Percentiles rank a stretch among this genome's conserved stretches.
phyloP scores from a whole-genome alignment of 176 grass and related monocot genomes.

The Zea mays region DNA sequence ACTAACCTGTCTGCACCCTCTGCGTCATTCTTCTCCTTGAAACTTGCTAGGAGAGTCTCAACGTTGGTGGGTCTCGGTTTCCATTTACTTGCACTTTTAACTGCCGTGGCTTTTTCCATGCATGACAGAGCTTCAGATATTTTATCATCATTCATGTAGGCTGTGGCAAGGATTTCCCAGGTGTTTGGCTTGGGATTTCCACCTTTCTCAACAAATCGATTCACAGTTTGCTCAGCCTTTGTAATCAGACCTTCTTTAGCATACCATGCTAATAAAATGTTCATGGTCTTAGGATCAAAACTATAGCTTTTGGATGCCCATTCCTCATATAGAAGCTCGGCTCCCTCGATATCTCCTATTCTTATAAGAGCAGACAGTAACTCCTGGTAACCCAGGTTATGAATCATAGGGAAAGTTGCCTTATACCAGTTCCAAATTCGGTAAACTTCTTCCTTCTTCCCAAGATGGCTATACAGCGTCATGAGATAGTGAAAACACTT shows the following conservation, averaged over 20 bases:
- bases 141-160: slow-evolving; percentile 60
- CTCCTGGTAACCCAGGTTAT: slow-evolving; percentile 78
- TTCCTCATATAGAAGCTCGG: slow-evolving; percentile 82
- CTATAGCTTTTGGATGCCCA: slow-evolving; percentile 60
- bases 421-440: slow-evolving; percentile 93
- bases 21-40: slow-evolving; percentile 59
- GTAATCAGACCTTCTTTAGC: slow-evolving; percentile 56
- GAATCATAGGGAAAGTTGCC: slow-evolving; percentile 65
- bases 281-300: slow-evolving; percentile 76
- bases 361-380: slow-evolving; percentile 70
- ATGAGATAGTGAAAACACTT: slow-evolving; percentile 81
- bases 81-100: slow-evolving; percentile 66
- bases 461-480: slow-evolving; percentile 68
- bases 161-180: slow-evolving; percentile 80
- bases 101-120: slow-evolving; percentile 63
- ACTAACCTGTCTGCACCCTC: slow-evolving; percentile 45
- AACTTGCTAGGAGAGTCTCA: slow-evolving; percentile 56
- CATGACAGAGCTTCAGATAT: slow-evolving; percentile 61
- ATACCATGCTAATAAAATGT: slow-evolving; percentile 82
- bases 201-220: slow-evolving; percentile 68
- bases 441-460: slow-evolving; percentile 80
- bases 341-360: slow-evolving; percentile 72
- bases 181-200: slow-evolving; percentile 69
- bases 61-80: slow-evolving; percentile 62
- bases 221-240: slow-evolving; percentile 62